Base-by-base conservation (phyloP, 2,329 filamentous ascomycete genomes). In the Fusarium protoensiforme region DNA sequence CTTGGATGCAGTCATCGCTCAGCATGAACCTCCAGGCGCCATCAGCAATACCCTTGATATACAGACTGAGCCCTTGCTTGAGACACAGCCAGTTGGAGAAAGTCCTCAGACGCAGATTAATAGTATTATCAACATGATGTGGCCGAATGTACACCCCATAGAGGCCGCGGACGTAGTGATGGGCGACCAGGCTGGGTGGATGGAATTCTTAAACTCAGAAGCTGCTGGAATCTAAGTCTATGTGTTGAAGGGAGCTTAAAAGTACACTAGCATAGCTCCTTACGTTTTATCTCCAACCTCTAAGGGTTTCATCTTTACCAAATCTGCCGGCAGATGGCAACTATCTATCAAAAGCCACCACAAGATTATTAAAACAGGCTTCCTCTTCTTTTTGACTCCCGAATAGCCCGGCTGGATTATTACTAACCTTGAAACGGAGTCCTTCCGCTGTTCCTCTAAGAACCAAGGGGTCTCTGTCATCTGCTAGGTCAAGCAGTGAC, bases 111-210 rank as follows among this genome's bases (percentile, higher is more conserved):
- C 83, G 1, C 84, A 85, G 68, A 82, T 86, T 20, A 82, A 84
- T 41, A 82, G 77, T 24, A 80, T 85, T 1, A 82, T 85, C 58
- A 78, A 80, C 20, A 84, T 85, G 83, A 85, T 86, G 84, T 86
- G 85, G 84, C 85, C 83, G 5, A 84, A 84, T 48, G 78, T 81
- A 13, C 79, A 80, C 31, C 77, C 80, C 0, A 69, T 82, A 36
- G 81, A 84, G 67, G 81, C 80, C 13, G 81, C 78, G 7, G 80
- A 84, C 51, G 78, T 82, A 27, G 78, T 81, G 5, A 83, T 84
- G 81, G 80, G 78, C 5, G 80, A 83, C 36, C 80, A 83, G 53
- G 76, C 78, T 0, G 75, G 73, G 4, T 83, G 81, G 82, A 79
- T 83, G 77, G 79, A 82, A 48, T 83, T 83, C 59, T 68, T 82